Percentiles rank a stretch among this genome's conserved stretches.
phyloP scores from a whole-genome alignment of 805 yeast genomes.

The Zygosaccharomyces kombuchaensis region DNA sequence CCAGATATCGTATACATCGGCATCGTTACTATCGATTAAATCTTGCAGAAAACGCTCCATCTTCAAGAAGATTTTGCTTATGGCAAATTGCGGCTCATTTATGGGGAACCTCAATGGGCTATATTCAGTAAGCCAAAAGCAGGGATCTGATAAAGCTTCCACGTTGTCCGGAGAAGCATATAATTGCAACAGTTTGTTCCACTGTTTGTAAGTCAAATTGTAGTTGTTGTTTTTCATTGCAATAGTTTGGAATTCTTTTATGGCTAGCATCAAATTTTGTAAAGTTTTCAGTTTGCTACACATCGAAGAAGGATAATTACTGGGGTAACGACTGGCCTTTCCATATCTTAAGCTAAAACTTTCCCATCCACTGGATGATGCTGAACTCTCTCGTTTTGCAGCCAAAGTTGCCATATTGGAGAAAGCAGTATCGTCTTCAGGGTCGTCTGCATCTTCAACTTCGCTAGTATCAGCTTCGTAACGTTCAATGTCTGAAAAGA shows the following conservation, averaged over 20 bases:
- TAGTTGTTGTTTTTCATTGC: conserved; percentile 18
- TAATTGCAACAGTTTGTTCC: conserved; percentile 23
- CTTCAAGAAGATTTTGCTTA: conserved; percentile 13
- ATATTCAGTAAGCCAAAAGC: conserved; percentile 57
- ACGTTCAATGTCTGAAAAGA: too few relatives aligned
- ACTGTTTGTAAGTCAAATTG: conserved; percentile 22
- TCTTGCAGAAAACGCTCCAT: conserved; percentile 1
- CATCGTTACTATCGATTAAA: background rate
- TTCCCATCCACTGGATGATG: conserved; percentile 1
- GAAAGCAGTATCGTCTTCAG: background rate
- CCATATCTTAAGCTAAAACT: background rate
- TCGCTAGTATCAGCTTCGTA: conserved; percentile 4
- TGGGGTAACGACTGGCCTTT: background rate
- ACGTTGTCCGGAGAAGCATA: conserved; percentile 14
- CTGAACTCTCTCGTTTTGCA: background rate
- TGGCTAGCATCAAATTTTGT: conserved; percentile 12
- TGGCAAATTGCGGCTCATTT: conserved; percentile 61
- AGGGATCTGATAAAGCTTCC: conserved; percentile 31
- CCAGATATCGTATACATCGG: background rate
- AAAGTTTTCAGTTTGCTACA: conserved; percentile 11
- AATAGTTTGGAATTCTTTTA: conserved; percentile 21
- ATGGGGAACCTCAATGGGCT: conserved; percentile 71
- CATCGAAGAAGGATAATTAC: background rate
- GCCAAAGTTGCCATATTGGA: too few relatives aligned
- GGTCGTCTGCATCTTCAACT: conserved; percentile 2